Percentiles rank a stretch among this genome's conserved stretches.
Conservation (phyloP, 1,139 yeast genomes). For the Pneumocystis canis region DNA sequence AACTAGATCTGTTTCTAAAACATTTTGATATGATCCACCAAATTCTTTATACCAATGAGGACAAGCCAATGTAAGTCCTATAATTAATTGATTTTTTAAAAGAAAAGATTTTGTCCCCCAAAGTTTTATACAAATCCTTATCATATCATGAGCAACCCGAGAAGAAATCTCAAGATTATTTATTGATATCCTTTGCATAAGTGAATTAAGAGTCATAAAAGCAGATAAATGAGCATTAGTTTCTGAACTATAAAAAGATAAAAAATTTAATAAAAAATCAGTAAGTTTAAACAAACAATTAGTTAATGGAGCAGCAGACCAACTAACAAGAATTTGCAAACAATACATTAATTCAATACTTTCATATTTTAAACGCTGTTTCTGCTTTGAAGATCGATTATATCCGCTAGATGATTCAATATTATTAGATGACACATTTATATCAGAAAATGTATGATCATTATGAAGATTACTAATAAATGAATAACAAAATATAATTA, state of each 20-base stretch:
- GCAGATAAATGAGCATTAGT: neutral
- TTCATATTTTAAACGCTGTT: neutral
- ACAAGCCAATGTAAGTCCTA: neutral
- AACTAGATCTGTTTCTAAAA: neutral
- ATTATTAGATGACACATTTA: neutral
- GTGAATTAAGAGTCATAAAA: neutral
- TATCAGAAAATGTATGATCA: neutral
- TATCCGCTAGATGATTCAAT: neutral
- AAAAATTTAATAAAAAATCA: conserved; percentile 1
- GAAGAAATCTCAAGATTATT: neutral
- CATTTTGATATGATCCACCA: neutral
- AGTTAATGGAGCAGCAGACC: neutral
- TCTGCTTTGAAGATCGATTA: neutral
- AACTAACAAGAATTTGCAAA: neutral
- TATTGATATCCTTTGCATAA: neutral
- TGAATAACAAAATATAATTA: conserved; percentile 2
- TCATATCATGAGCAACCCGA: neutral
- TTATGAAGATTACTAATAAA: neutral
- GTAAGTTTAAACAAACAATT: neutral
- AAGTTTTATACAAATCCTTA: neutral
- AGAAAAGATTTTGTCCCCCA: neutral
- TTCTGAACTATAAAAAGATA: neutral
- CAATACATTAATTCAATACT: neutral
- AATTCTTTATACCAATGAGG: neutral
- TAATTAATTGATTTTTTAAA: neutral